These are phyloP conservation scores for Misopates orontium DNA, from an alignment of 257 asterid species.

Conservation along the genomic window DNA sequence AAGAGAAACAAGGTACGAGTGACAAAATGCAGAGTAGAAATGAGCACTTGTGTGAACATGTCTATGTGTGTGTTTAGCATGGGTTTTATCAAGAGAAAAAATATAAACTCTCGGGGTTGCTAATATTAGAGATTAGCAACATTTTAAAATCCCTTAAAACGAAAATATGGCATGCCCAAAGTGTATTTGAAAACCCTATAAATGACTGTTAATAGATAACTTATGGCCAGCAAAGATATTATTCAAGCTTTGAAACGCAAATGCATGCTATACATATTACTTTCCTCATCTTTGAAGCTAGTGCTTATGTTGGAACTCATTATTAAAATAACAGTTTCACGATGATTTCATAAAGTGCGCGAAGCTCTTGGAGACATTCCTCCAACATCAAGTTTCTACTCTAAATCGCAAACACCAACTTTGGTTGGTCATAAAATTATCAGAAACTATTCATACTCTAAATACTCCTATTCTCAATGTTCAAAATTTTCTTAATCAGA, in stretches of 20 bases:
- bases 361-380: neutral
- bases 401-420: neutral
- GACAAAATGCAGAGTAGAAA: neutral
- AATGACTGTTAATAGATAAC: no score
- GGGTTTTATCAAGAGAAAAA: neutral
- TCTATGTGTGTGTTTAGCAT: neutral
- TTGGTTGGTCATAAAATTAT: neutral
- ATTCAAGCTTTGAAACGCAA: no score
- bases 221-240: no score
- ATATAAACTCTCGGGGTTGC: neutral
- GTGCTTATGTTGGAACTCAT: neutral
- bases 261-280: neutral
- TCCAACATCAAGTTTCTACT: neutral
- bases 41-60: neutral
- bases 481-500: neutral
- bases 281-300: neutral
- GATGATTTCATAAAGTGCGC: neutral
- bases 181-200: neutral
- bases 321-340: constrained; percentile 5
- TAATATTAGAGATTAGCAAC: neutral
- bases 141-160: neutral
- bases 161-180: neutral
- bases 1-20: constrained; percentile 12
- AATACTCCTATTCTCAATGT: neutral
- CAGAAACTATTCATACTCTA: constrained; percentile 4